Evolutionary conservation across 225 moss, liverwort and hornwort species (phyloP).

Genomic region (Marchantia polymorpha): DNA sequence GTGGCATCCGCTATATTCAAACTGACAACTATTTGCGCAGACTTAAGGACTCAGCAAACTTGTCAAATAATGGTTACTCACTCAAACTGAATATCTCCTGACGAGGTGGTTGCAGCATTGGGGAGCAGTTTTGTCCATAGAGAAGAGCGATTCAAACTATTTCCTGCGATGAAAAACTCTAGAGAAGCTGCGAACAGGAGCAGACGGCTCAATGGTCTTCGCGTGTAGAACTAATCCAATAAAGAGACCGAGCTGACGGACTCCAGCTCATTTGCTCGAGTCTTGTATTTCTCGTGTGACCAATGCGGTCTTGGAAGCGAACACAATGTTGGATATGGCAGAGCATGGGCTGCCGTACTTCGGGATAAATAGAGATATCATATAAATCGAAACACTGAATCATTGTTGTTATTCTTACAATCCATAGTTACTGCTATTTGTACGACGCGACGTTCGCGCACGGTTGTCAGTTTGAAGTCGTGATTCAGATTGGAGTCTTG

Average conservation of each 20-base stretch:
- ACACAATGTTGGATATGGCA: not conserved
- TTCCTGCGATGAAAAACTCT: not conserved
- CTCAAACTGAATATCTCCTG: too few relatives aligned
- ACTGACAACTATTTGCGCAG: too few relatives aligned
- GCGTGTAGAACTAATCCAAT: not conserved
- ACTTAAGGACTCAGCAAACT: too few relatives aligned
- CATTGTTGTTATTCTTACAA: not conserved
- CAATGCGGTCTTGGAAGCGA: conserved; percentile 15
- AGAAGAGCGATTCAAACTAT: not conserved
- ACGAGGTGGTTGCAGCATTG: too few relatives aligned
- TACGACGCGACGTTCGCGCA: conserved; percentile 27
- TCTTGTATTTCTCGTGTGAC: conserved; percentile 1
- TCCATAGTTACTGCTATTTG: conserved; percentile 11
- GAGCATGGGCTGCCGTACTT: not conserved
- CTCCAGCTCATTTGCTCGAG: conserved; percentile 3
- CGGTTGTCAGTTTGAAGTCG: conserved; percentile 17
- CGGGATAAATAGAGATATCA: not conserved
- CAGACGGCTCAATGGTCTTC: not conserved
- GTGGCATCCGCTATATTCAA: too few relatives aligned
- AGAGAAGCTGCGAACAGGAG: not conserved
- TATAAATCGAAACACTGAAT: not conserved
- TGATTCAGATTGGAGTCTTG: conserved; percentile 32
- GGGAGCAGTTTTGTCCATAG: not conserved
- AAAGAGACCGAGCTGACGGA: not conserved
- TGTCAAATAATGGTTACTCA: too few relatives aligned